phyloP scores from a whole-genome alignment of 2,329 filamentous ascomycete species.

The Xylariaceae sp. region DNA sequence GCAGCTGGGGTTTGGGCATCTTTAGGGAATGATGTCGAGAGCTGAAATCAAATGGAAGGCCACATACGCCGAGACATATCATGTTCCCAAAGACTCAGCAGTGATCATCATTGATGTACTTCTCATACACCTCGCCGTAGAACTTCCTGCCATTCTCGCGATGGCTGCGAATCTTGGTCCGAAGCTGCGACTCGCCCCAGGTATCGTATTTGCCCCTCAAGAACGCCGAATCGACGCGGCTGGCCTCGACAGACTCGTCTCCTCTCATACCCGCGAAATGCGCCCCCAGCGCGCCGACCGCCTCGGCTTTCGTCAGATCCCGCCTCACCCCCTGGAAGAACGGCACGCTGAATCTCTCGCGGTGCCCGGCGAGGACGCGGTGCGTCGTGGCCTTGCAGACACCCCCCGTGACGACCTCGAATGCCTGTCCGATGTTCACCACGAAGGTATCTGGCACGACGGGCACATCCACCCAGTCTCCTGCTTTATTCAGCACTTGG shows the following conservation, averaged over 20 bases:
- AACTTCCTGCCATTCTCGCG: constrained; percentile 45
- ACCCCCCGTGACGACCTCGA: constrained; percentile 53
- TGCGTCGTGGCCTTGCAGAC: constrained; percentile 51
- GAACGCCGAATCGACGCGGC: constrained; percentile 46
- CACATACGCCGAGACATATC: background rate
- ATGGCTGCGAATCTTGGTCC: constrained; percentile 52
- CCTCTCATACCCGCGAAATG: constrained; percentile 35
- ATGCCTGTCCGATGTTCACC: constrained; percentile 56
- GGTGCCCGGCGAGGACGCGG: constrained; percentile 36
- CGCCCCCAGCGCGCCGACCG: constrained; percentile 35
- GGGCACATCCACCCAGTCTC: constrained; percentile 48
- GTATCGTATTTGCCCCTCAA: constrained; percentile 48
- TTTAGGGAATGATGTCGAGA: no score
- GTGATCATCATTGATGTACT: constrained; percentile 41
- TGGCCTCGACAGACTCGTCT: constrained; percentile 36
- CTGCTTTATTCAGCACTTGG: constrained; percentile 47
- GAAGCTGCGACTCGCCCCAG: constrained; percentile 51
- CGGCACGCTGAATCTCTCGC: constrained; percentile 41
- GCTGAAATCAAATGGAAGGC: no score
- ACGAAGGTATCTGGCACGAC: constrained; percentile 48
- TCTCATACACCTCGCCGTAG: constrained; percentile 45
- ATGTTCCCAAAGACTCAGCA: background rate
- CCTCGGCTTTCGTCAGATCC: constrained; percentile 42
- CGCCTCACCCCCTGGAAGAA: constrained; percentile 49
- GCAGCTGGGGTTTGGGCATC: no score